A percentile compares a stretch with the other conserved stretches of the same genome.
Evolutionary conservation across 1,284 basidiomycete species (phyloP).

Genomic region (Austroboletus novae-zelandiae): DNA sequence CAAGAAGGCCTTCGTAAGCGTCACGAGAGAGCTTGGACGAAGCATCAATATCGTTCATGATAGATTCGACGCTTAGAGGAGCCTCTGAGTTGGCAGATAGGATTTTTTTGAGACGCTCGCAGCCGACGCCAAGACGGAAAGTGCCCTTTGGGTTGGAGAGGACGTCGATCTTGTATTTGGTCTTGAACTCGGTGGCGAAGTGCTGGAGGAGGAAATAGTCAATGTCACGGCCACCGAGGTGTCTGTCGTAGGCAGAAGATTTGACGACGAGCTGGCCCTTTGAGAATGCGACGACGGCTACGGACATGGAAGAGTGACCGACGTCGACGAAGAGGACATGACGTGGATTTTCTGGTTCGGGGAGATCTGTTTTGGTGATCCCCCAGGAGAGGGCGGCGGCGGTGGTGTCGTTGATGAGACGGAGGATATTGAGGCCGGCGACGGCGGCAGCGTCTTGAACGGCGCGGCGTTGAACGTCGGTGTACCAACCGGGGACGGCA

Average conservation of each 20-base stretch:
- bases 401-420: conserved; percentile 93
- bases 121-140: conserved; percentile 84
- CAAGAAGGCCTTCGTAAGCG: conserved; percentile 88
- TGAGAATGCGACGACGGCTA: conserved; percentile 84
- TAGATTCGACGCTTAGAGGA: conserved; percentile 86
- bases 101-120: conserved; percentile 81
- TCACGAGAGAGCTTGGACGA: conserved; percentile 91
- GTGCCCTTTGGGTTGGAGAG: conserved; percentile 84
- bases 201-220: conserved; percentile 85
- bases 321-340: conserved; percentile 92
- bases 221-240: conserved; percentile 92
- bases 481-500: conserved; percentile 93
- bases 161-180: conserved; percentile 95
- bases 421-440: conserved; percentile 84
- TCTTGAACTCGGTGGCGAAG: conserved; percentile 88
- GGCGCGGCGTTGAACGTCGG: conserved; percentile 86
- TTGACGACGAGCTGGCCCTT: conserved; percentile 89
- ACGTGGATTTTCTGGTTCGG: conserved; percentile 75
- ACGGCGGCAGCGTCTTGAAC: conserved; percentile 86
- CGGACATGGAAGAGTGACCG: conserved; percentile 87
- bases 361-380: conserved; percentile 94
- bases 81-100: conserved; percentile 81
- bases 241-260: conserved; percentile 82
- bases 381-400: conserved; percentile 93
- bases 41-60: conserved; percentile 94